Evolutionary conservation across 2,329 filamentous ascomycete genomes (phyloP), one percentile per base, ranked within the genome.

Genomic region (Diaporthe velutina): DNA sequence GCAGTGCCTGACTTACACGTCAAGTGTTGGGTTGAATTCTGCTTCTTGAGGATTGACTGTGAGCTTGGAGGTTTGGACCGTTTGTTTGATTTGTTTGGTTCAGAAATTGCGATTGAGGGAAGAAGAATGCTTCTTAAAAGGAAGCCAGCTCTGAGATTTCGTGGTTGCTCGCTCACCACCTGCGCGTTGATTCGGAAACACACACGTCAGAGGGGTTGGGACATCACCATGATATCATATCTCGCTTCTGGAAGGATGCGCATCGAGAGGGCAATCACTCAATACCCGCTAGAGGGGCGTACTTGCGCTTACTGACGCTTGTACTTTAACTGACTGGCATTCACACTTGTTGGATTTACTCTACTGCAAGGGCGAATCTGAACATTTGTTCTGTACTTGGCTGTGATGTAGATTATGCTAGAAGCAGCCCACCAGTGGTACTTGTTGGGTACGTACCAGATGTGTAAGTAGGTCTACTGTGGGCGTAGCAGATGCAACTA

Each of bases 181-280:
- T 64, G 40, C 60, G 58, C 64, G 10, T 52, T 8, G 45, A 54
- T 68, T 68, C 22, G 64, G 64, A 68, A 68, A 68, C 6, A 40
- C 17, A 68, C 33, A 68, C 64, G 64, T 68, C 64, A 68, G 64
- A 68, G 48, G 64, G 33, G 64, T 68, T 10, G 48, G 48, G 48
- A 68, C 64, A 68, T 68, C 64, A 68, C 64, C 64, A 68, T 68
- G 64, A 68, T 68, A 68, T 68, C 64, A 68, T 68, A 19, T 52
- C 48, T 28, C 48, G 45, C 64, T 38, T 15, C 30, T 40, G 48
- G 64, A 52, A 19, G 64, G 22, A 52, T 22, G 48, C 64, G 25
- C 64, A 50, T 67, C 64, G 30, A 40, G 25, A 40, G 30, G 33
- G 9, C 64, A 38, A 22, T 68, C 45, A 52, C 48, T 54, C 45